Evolutionary conservation across 108 stramenopile species (phyloP).

Genomic region (Craspedostauros australis): DNA sequence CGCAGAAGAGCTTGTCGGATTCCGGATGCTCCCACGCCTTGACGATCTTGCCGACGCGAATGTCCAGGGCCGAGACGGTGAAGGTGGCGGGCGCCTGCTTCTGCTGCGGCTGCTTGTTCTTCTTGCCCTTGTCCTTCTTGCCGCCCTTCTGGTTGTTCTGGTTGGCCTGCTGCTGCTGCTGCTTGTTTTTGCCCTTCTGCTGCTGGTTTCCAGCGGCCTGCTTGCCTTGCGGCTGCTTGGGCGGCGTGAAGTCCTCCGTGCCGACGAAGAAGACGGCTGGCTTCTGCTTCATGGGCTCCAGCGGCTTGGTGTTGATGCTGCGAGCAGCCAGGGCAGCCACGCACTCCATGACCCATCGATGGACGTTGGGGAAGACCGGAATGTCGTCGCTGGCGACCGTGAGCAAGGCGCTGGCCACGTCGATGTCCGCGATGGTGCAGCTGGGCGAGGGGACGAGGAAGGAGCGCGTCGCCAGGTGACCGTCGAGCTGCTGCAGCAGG

Average conservation of each 20-base stretch:
- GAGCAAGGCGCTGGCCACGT: constrained; percentile 52
- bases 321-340: too few relatives aligned
- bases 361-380: constrained; percentile 20
- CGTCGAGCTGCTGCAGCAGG: constrained; percentile 36
- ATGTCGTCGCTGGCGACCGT: neutral
- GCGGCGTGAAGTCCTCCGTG: constrained; percentile 28
- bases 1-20: constrained; percentile 95
- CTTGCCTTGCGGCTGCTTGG: constrained; percentile 7
- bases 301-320: too few relatives aligned
- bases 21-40: constrained; percentile 94
- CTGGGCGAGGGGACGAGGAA: constrained; percentile 51
- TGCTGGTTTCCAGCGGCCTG: too few relatives aligned
- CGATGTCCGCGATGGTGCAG: constrained; percentile 64
- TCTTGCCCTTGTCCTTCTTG: constrained; percentile 3
- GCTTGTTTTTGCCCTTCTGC: constrained; percentile 7
- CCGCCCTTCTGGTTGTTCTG: constrained; percentile 1
- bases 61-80: constrained; percentile 75
- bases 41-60: constrained; percentile 89
- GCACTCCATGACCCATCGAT: constrained; percentile 53
- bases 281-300: neutral
- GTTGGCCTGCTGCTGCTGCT: constrained; percentile 14
- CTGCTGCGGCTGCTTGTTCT: constrained; percentile 14
- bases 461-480: constrained; percentile 48
- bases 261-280: constrained; percentile 63
- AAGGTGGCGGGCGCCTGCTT: constrained; percentile 17